Evolutionary conservation across 768 basidiomycete genomes (phyloP), one percentile per base, ranked within the genome.

Genomic region (Bullera alba): DNA sequence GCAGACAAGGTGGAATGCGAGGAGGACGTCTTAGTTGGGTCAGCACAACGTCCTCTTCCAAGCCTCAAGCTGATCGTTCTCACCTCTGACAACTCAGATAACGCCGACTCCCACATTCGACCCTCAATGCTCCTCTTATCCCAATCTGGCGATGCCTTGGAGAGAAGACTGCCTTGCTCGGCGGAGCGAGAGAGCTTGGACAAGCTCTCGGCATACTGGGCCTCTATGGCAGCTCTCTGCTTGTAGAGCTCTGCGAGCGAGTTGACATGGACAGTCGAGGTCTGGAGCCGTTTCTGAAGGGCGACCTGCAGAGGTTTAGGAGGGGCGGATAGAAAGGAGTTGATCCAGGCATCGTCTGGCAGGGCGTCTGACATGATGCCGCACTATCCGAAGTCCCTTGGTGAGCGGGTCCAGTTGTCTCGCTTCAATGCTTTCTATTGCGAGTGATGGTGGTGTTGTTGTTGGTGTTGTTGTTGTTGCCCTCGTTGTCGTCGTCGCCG

Each of bases 221-320:
- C 48, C 52, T 74, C 73, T 30, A 70, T 64, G 2, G 54, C 52
- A 0, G 71, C 66, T 10, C 73, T 54, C 46, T 72, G 68, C 36
- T 63, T 65, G 54, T 61, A 69, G 32, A 71, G 53, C 42, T 73
- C 73, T 32, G 69, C 67, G 2, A 74, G 44, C 2, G 61, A 54
- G 36, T 71, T 66, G 34, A 68, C 53, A 37, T 65, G 60, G 19
- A 65, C 61, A 1, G 57, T 58, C 0, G 71, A 67, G 25, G 56
- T 46, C 5, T 60, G 54, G 5, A 70, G 34, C 0, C 70, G 55
- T 0, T 54, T 36, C 44, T 61, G 60, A 1, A 73, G 53, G 1
- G 61, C 36, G 27, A 34, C 46, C 21, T 67, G 55, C 10, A 71
- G 57, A n/a, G 60, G 67, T 43, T 41, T 58, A 6, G 63, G 69